Conservation (phyloP, 768 basidiomycete species). For the Podaxis sp. region DNA sequence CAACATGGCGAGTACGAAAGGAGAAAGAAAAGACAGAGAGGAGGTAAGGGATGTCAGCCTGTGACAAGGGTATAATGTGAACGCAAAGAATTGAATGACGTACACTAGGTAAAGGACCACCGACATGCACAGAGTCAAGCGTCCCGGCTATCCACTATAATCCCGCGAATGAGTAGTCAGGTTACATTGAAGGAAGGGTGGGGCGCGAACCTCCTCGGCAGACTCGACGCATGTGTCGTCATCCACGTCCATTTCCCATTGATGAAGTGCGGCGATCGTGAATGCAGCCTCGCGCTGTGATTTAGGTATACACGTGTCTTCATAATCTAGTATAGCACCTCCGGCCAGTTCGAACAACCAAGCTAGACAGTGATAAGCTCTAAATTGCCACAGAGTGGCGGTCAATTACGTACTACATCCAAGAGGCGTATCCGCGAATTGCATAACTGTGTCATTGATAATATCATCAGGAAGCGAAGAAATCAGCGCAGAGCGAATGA, state of each 20-base stretch:
- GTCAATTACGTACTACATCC: slow-evolving; percentile 76
- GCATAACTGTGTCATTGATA: slow-evolving; percentile 77
- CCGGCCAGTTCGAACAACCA: slow-evolving; percentile 94
- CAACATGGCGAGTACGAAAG: too few relatives aligned
- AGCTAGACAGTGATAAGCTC: slow-evolving; percentile 41
- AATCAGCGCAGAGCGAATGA: slow-evolving; percentile 84
- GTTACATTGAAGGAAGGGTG: neutral
- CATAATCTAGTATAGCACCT: slow-evolving; percentile 73
- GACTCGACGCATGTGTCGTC: slow-evolving; percentile 81
- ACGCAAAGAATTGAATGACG: slow-evolving; percentile 30
- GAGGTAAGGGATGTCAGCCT: too few relatives aligned
- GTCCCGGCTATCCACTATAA: slow-evolving; percentile 78
- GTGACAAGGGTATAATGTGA: slow-evolving; percentile 9
- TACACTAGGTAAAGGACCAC: slow-evolving; percentile 85
- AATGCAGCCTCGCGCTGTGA: slow-evolving; percentile 78
- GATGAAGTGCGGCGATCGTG: slow-evolving; percentile 87
- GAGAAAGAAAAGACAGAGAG: too few relatives aligned
- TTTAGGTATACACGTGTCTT: slow-evolving; percentile 74
- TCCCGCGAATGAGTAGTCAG: slow-evolving; percentile 16
- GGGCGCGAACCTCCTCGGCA: slow-evolving; percentile 68
- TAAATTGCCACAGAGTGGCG: neutral
- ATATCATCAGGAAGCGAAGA: slow-evolving; percentile 85
- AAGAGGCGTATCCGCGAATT: slow-evolving; percentile 81
- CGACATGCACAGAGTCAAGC: slow-evolving; percentile 67
- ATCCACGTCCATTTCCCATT: slow-evolving; percentile 85